Evolutionary conservation across 495 filamentous ascomycete species (phyloP).

Genomic region (Lasiosphaeria hispida): DNA sequence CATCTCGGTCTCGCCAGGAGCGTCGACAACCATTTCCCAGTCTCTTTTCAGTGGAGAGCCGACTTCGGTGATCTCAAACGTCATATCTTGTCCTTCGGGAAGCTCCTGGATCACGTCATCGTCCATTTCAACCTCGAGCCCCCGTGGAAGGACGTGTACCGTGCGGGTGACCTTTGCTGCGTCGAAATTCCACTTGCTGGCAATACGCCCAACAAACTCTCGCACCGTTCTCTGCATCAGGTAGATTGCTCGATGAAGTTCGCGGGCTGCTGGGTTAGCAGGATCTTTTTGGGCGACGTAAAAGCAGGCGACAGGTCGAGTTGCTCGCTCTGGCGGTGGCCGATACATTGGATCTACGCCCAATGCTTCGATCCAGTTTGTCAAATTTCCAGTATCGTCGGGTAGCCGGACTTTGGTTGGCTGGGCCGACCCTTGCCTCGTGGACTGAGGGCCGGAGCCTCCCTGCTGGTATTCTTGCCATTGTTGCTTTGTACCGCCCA

Average conservation of each 20-base stretch:
- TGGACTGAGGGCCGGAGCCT: constrained; percentile 32
- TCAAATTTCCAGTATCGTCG: constrained; percentile 54
- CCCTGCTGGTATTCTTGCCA: constrained; percentile 53
- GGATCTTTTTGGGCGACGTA: constrained; percentile 67
- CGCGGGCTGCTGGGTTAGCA: constrained; percentile 51
- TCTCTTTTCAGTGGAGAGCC: constrained; percentile 42
- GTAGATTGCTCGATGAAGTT: constrained; percentile 84
- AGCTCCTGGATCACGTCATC: constrained; percentile 87
- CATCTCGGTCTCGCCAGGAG: constrained; percentile 37
- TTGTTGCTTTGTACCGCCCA: constrained; percentile 38
- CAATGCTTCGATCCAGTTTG: constrained; percentile 86
- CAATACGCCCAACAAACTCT: constrained; percentile 68
- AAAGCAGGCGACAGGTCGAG: constrained; percentile 82
- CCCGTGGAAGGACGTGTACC: constrained; percentile 66
- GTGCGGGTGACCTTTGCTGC: constrained; percentile 64
- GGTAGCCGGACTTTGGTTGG: constrained; percentile 46
- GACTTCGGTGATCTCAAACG: constrained; percentile 47
- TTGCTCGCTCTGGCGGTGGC: constrained; percentile 67
- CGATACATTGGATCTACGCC: constrained; percentile 84
- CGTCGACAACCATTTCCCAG: constrained; percentile 54
- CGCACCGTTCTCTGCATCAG: constrained; percentile 69
- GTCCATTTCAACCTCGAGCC: constrained; percentile 81
- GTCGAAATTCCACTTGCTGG: constrained; percentile 76
- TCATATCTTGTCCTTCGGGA: constrained; percentile 88
- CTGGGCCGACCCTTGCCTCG: constrained; percentile 47